Evolutionary conservation across 192 early-diverging fungal species (phyloP), one percentile per base, ranked within the genome.

Genomic region (Podochytrium sp.): DNA sequence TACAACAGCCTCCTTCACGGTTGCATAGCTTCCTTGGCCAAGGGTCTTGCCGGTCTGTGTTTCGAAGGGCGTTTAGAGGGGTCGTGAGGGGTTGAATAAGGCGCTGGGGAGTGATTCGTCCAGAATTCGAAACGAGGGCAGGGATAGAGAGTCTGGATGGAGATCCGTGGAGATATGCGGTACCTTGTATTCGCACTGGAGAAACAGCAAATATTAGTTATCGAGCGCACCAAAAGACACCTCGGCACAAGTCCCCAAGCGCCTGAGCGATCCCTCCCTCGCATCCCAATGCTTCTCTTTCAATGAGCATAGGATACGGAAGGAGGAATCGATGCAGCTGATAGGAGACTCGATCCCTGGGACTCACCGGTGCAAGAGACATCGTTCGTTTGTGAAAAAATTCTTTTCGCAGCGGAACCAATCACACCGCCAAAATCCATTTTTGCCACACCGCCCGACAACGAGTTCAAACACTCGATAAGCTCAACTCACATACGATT

Each of bases 21-120:
- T 83, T 18, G 81, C 81, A 69, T 85, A 85, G 43, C 77, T 79
- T 32, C 84, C 81, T 68, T 85, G 84, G 1, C 84, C 84, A 25
- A 85, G 68, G 3, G 81, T 71, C 40, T 70, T 83, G 6, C 84
- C 81, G n/a, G 84, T 85, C 81, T 85, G 51, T 20, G 14, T 42
- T 60, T 38, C 47, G 10, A 34, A 62, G 18, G 60, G 60, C n/a
- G 10, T 47, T 10, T 47, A 47, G 10, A 16, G 10, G n/a, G 43
- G 0, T 0, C n/a, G n/a, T 47, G 43, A 34, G 12, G 25, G 27
- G 42, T 47, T 41, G 41, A 6, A 55, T 25, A 7, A 55, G 10
- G 52, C 10, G 43, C 10, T 7, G 7, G 10, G 43, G 43, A 47
- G 7, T 12, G 7, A 47, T 20, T 47, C 43, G 10, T 47, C 20